Evolutionary conservation across 768 basidiomycete genomes (phyloP), one percentile per base, ranked within the genome.

Genomic region (Boletus reticuloceps): DNA sequence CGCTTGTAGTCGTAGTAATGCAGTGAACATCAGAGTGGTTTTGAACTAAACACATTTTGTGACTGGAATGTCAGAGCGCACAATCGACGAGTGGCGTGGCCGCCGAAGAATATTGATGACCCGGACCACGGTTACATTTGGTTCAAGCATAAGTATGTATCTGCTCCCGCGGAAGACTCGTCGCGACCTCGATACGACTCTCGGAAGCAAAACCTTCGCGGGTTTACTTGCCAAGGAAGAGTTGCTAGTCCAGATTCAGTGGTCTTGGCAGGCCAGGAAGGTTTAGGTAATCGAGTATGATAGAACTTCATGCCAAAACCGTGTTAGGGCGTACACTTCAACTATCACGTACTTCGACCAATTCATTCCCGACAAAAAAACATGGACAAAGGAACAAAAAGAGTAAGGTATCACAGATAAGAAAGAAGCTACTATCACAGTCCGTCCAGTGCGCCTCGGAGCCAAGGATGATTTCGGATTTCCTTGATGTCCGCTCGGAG

Each of bases 391-490:
- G 8, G 14, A 60, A 58, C 29, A 39, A 16, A 52, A 55, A 40
- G 32, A 7, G n/a, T 1, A 46, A 37, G 47, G 57, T 63, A 48
- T 57, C 57, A 22, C 43, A 46, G 11, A 56, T 22, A 44, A 17
- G 27, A 19, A 45, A 54, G 1, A 46, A 47, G 27, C 5, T 40
- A 10, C 27, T 27, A 41, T 65, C 55, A 72, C 14, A 52, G 31
- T 37, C 56, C 64, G 42, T 67, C 56, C 50, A 57, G 49, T 29
- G 69, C 56, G 9, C 60, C 57, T 43, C 68, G 63, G 45, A 97
- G 78, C 94, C 96, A 98, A n/a, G 79, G 80, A 72, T 96, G 91
- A n/a, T 70, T 74, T 47, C 84, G 82, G 38, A 99, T 86, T 70
- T 95, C 88, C 47, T 77, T 73, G 50, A 98, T 92, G 39, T 87